Evolutionary conservation across 345 rosid genomes (phyloP), one percentile per base, ranked within the genome.

Genomic region (Gossypium arboreum): DNA sequence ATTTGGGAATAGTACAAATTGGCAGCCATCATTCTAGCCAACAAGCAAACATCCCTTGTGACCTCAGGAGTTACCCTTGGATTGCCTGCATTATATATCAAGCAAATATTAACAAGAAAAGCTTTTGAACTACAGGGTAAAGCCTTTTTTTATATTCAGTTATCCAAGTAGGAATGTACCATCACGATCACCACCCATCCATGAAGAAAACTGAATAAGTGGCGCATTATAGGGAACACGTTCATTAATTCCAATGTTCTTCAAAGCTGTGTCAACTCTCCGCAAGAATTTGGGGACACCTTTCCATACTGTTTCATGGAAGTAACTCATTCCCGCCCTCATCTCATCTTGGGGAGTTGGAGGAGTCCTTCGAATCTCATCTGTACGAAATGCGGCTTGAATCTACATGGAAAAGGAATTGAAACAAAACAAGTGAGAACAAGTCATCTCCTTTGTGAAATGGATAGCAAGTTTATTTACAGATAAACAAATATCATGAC

Each of bases 141-240:
- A 12, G 1, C 25, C 58, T 3, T 24, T 51, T 41, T 27, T 51
- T 27, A 25, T 11, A 45, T 69, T 51, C 6, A 68, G 34, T 47
- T 69, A 47, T 50, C 16, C 59, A 16, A 69, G 58, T 16, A 72
- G 71, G 74, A 80, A 58, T 79, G 20, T 84, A 95, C 99, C 99
- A 83, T 96, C 99, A 73, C 98, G 99, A 79, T 96, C 98, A 57
- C 99, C 99, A 24, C 99, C 99, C 99, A 96, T 95, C 99, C 98
- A 96, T 18, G 99, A 96, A 70, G 99, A 93, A 84, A 96, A 96
- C 66, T 96, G 99, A 76, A 96, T 96, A 29, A 96, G 87, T 24
- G 99, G 99, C 5, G 98, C 99, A 82, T 96, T 96, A 79, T 96
- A 96, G 64, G 99, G 99, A 69, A 96, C 87, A 17, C 98, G 91